phyloP scores from a whole-genome alignment of 2,329 filamentous ascomycete genomes.

The Basipetospora chlamydospora region DNA sequence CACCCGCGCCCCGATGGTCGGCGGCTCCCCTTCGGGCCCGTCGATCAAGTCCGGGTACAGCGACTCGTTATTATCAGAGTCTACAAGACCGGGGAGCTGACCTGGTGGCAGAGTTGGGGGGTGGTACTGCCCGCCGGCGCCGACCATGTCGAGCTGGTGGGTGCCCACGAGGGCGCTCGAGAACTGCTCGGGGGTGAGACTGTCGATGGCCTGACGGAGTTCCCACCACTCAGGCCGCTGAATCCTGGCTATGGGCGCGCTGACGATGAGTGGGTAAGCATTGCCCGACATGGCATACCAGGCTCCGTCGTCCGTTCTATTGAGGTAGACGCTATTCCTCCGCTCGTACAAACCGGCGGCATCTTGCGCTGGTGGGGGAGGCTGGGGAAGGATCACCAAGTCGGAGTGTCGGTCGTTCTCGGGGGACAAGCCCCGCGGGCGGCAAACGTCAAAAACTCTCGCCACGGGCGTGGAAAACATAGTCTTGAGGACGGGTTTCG shows the following conservation, averaged over 20 bases:
- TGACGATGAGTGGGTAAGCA: constrained; percentile 72
- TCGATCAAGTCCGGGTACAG: constrained; percentile 12
- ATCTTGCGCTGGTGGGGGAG: constrained; percentile 45
- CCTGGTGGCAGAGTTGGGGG: constrained; percentile 22
- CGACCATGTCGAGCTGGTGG: constrained; percentile 41
- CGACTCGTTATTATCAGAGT: neutral
- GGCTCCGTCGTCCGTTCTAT: constrained; percentile 69
- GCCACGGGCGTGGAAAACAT: constrained; percentile 66
- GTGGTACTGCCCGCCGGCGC: constrained; percentile 18
- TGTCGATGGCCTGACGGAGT: constrained; percentile 22
- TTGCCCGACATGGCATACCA: constrained; percentile 90
- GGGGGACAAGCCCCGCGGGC: constrained; percentile 47
- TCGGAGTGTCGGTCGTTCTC: constrained; percentile 50
- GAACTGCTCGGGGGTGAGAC: constrained; percentile 30
- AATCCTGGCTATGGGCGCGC: constrained; percentile 37
- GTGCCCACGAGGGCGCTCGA: constrained; percentile 55
- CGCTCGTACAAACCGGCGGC: constrained; percentile 36
- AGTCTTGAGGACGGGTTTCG: constrained; percentile 44
- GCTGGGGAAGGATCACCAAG: constrained; percentile 76
- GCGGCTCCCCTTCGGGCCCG: constrained; percentile 11
- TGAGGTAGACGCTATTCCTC: constrained; percentile 62
- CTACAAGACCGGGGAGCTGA: constrained; percentile 10
- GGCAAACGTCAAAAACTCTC: constrained; percentile 76
- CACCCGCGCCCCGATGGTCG: constrained; percentile 33
- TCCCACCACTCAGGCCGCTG: constrained; percentile 33